Conservation (phyloP, 805 yeast genomes). For the Monosporozyma unispora region DNA sequence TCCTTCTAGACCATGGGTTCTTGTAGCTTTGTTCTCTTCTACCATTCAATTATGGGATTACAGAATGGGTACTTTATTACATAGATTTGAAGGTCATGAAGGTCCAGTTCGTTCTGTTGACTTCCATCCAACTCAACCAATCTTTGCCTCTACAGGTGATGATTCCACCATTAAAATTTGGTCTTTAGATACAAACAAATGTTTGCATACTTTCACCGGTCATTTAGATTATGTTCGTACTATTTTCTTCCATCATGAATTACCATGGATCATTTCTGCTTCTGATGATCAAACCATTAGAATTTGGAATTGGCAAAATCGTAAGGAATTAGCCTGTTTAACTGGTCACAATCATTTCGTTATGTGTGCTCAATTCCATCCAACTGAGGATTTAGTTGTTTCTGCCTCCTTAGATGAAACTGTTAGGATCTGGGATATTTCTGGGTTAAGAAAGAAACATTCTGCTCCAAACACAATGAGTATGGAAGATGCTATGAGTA, state of each 20-base stretch:
- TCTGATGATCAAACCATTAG: slow-evolving; percentile 98
- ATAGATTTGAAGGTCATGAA: slow-evolving; percentile 94
- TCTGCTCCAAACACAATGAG: slow-evolving; percentile 60
- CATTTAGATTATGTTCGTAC: slow-evolving; percentile 94
- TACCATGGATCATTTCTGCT: slow-evolving; percentile 95
- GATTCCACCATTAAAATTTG: slow-evolving; percentile 93
- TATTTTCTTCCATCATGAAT: slow-evolving; percentile 86
- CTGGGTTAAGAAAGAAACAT: slow-evolving; percentile 89
- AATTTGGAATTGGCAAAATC: slow-evolving; percentile 99
- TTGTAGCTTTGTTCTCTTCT: slow-evolving; percentile 92
- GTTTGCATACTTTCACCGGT: slow-evolving; percentile 84
- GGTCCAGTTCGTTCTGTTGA: slow-evolving; percentile 95
- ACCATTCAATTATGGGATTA: slow-evolving; percentile 99
- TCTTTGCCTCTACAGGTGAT: slow-evolving; percentile 95
- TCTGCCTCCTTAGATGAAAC: slow-evolving; percentile 96
- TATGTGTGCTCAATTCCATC: slow-evolving; percentile 97
- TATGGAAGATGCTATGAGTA: slow-evolving; percentile 36
- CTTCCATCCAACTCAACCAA: slow-evolving; percentile 97
- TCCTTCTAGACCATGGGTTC: slow-evolving; percentile 87
- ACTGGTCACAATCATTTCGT: slow-evolving; percentile 99
- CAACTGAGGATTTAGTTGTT: slow-evolving; percentile 86
- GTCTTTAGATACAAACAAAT: slow-evolving; percentile 86
- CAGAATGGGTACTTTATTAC: slow-evolving; percentile 96
- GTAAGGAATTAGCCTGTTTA: slow-evolving; percentile 92
- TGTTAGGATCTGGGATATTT: slow-evolving; percentile 98